Conservation (phyloP, 768 basidiomycete genomes). For the Boletus rubroflammeus region DNA sequence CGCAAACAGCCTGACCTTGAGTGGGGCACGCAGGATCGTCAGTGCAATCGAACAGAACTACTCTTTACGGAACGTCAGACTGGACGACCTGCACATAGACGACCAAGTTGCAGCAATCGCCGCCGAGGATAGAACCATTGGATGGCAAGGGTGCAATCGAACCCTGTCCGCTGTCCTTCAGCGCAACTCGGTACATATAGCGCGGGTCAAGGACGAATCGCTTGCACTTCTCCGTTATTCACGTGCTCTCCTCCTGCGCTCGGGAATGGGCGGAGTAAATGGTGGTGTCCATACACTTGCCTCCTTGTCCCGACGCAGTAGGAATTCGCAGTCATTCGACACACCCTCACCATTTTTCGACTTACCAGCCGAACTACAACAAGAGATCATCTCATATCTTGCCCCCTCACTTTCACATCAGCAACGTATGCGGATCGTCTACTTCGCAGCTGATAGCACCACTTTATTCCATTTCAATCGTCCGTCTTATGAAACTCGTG, state of each 20-base stretch:
- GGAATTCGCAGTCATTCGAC: conserved; percentile 6
- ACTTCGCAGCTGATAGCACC: conserved; percentile 43
- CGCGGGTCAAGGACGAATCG: conserved; percentile 43
- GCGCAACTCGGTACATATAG: conserved; percentile 44
- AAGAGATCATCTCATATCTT: conserved; percentile 54
- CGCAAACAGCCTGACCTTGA: conserved; percentile 50
- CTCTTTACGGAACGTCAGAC: conserved; percentile 44
- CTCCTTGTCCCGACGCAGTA: conserved; percentile 4
- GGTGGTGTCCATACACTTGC: background rate
- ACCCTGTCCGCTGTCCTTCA: conserved; percentile 33
- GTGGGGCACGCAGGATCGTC: conserved; percentile 44
- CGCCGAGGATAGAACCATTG: conserved; percentile 21
- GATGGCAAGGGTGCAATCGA: conserved; percentile 32
- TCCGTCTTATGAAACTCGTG: conserved; percentile 14
- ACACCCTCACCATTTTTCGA: conserved; percentile 30
- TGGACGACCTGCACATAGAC: conserved; percentile 43
- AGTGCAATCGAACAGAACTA: conserved; percentile 47
- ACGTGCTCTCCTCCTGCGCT: conserved; percentile 47
- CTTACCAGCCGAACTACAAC: conserved; percentile 58
- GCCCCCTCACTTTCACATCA: conserved; percentile 53
- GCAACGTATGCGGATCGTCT: conserved; percentile 52
- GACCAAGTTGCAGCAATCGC: conserved; percentile 26
- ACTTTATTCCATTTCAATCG: conserved; percentile 42
- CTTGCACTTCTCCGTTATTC: conserved; percentile 48
- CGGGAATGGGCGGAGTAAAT: conserved; percentile 11